Evolutionary conservation across 441 rosid species (phyloP), one percentile per base, ranked within the genome.

Genomic region (Populus hybrid): DNA sequence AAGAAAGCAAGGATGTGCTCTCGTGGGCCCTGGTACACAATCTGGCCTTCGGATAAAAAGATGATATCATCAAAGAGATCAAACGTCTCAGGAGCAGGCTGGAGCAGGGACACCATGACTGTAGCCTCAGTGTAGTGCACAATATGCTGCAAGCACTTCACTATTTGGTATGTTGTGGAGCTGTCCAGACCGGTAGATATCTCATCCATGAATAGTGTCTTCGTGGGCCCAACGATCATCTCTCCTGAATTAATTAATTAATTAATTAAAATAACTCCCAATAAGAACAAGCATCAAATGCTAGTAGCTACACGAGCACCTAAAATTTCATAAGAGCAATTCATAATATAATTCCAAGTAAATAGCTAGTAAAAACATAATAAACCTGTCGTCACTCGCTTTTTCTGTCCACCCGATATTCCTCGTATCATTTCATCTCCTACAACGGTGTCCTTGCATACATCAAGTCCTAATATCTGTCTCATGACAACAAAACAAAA

Each of bases 171-270:
- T 40, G 99, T 90, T 0, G 99, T 92, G 70, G 97, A 96, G 71
- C 98, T 96, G 76, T 96, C 99, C 19, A 96, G 87, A 10, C 97
- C 99, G 0, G 98, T 96, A 21, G 99, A 96, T 85, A 96, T 96
- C 78, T 94, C 99, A 77, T 95, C 99, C 99, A 95, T 94, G 80
- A 87, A 92, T 50, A 95, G 65, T 8, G 95, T 87, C 84, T 96
- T 96, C 11, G 96, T 88, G 3, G 99, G 99, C 3, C 99, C 97
- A n/a, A 96, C 99, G 19, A 94, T 86, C 97, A 96, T 92, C 86
- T 96, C 99, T 0, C 99, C 99, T 92, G 80, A 26, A 61, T 63
- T 73, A 4, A 79, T 42, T 2, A 42, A 30, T 30, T 30, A 30
- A 30, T 30, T 30, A 30, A 30, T 30, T 0, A 30, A 30, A 30